Evolutionary conservation across 352 stramenopile genomes (phyloP), one percentile per base, ranked within the genome.

Genomic region (Pythium dissotocum): DNA sequence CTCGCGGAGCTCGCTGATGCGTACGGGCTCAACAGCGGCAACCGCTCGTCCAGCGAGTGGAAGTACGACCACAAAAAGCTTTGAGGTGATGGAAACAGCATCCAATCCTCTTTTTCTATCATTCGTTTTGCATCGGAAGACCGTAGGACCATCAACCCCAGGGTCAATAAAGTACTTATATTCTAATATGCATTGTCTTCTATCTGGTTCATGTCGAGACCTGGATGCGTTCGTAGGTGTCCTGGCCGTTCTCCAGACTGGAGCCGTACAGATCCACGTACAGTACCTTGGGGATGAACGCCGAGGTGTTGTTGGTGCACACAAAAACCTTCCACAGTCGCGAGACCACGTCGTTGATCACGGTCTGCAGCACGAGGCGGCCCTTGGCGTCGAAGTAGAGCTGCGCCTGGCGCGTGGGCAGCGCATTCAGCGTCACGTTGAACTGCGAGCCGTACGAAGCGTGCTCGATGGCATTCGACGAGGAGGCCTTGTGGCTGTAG

Each of bases 1-100:
- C 75, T 99, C 52, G 87, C 98, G 38, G 96, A 99, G 68, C 67
- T 99, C 46, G 80, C 82, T 5, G 73, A 81, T 32, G 83, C 83
- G 16, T 90, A 81, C 61, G 83, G 82, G n/a, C 71, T 91, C 33
- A 16, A 46, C 24, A 61, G 56, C 7, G 40, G 69, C 32, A 65
- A 38, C 16, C 33, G 55, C 16, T 61, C 35, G 21, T 52, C 9
- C 40, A 58, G 16, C 49, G 76, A 65, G 51, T 87, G 78, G 74
- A 89, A 80, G 65, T 89, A 87, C 61, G 81, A 89, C 63, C 75
- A 72, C 48, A 91, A 91, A 71, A 84, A 88, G 38, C 57, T 71
- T 36, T 71, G 61, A 35, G 26, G 24, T 38, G 28, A n/a, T 49
- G 21, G 21, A 24, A 24, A 24, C 21, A 24, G 21, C 21, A 24